These are phyloP conservation scores for Paramecium biaurelia DNA, from an alignment of 73 alveolate species.

Conservation along the genomic window DNA sequence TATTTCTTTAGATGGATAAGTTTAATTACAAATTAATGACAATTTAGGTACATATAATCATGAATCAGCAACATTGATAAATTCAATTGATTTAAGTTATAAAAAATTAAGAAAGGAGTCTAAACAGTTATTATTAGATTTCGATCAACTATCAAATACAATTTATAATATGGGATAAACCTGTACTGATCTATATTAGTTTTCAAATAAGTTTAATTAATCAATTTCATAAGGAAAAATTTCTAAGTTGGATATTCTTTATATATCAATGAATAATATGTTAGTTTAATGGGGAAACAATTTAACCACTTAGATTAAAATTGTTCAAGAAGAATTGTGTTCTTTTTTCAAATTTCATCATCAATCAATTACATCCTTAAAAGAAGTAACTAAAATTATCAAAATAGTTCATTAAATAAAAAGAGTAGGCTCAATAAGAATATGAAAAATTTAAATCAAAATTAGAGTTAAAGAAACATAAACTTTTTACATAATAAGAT, in stretches of 20 bases:
- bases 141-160: constrained; percentile 31
- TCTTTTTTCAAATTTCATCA: constrained; percentile 11
- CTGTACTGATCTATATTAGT: neutral
- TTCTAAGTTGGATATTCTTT: neutral
- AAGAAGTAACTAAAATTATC: constrained; percentile 18
- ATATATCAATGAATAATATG: constrained; percentile 19
- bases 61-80: neutral
- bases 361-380: neutral
- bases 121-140: constrained; percentile 17
- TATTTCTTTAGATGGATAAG: neutral
- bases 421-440: neutral
- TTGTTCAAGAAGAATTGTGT: constrained; percentile 21
- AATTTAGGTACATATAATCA: neutral
- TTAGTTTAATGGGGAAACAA: constrained; percentile 44
- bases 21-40: constrained; percentile 24
- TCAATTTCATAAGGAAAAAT: neutral
- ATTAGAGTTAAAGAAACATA: constrained; percentile 25
- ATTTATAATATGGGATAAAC: constrained; percentile 41
- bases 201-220: constrained; percentile 5
- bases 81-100: neutral
- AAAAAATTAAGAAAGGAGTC: constrained; percentile 33
- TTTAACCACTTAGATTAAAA: neutral
- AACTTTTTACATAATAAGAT: constrained; percentile 2
- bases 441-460: constrained; percentile 40
- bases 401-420: constrained; percentile 21